Evolutionary conservation across 148 eudicot genomes (phyloP), one percentile per base, ranked within the genome.

Genomic region (Rhododendron mucronatum): DNA sequence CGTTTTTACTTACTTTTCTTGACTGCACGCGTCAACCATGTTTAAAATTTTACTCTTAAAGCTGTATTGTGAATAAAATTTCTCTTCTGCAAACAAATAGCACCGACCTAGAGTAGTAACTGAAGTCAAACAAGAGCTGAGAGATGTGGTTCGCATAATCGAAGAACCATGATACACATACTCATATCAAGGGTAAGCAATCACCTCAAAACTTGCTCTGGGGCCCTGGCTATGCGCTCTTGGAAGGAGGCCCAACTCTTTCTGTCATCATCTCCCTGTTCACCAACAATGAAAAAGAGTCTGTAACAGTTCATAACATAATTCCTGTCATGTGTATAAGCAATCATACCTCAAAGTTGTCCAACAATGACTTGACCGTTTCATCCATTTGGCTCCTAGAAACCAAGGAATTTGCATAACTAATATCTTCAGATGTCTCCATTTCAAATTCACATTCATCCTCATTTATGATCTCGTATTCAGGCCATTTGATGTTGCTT

Each of bases 181-280:
- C 81, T 51, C 7, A 10, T 78, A 53, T 78, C 55, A 53, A 50
- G 23, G 33, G 47, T 41, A 71, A 75, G 47, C 51, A 78, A 48
- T 89, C 88, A 96, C 99, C 99, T 94, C 65, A 96, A 78, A 28
- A 96, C 94, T 92, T 96, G 99, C 69, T 91, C 92, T 78, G 98
- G 98, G 74, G 91, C 96, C 85, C 90, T 90, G 33, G 93, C 88
- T 26, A 94, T 79, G 83, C 91, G 92, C 85, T 90, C 93, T 82
- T 92, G 94, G 90, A 95, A 94, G 80, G 91, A 85, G 23, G 97
- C 97, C 97, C 93, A 93, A 85, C 93, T 92, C 85, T 89, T 91
- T 75, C 71, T 88, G 75, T 96, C 99, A 84, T 83, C 94, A 82
- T 91, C 92, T 79, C 91, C 96, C 99, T 96, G 91, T 85, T 84